Base-by-base conservation (phyloP, 2,329 filamentous ascomycete species). In the Penicillium capsulatum region DNA sequence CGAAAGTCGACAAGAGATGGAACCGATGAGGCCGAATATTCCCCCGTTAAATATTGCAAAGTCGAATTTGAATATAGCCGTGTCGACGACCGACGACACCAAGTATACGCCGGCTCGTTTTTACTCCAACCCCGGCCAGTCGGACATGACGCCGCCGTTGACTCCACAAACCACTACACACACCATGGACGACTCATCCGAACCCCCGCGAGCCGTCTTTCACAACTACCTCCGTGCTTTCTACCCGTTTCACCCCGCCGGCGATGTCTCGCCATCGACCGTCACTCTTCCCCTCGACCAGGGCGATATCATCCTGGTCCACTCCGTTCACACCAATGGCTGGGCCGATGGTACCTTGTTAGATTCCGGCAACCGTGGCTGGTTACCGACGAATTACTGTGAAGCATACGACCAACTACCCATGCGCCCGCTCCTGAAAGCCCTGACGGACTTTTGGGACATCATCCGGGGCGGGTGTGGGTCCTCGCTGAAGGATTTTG, bases 351-450 rank as follows among this genome's bases (percentile, higher is more conserved):
- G 92, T 36, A 98, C 92, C 1, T 73, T 96, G 28, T 70, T 98
- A 45, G 77, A 84, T 16, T 87, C 89, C 2, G 91, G 91, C 17
- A 84, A 85, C 35, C 79, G 92, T 53, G 92, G 92, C 47, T 98
- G 92, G 92, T 72, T 98, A 44, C 92, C 92, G 2, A 98, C 92
- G 7, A 98, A 98, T 66, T 98, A 97, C 64, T 98, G 92, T 71
- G 90, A 96, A 61, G 78, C 87, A 7, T 98, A 96, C 63, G 87
- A 96, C 51, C 88, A 91, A 31, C 80, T 88, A 15, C 82, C 89
- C 48, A 90, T 97, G 75, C 80, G 82, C 38, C 89, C 81, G 48
- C 74, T 98, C 15, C 73, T 98, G 24, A 89, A 87, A 54, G 88
- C 90, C 1, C 72, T 96, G 45, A 80, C 92, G 10, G 86, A 92